Evolutionary conservation across 1,284 basidiomycete species (phyloP).

Genomic region (Ganoderma multipileum): DNA sequence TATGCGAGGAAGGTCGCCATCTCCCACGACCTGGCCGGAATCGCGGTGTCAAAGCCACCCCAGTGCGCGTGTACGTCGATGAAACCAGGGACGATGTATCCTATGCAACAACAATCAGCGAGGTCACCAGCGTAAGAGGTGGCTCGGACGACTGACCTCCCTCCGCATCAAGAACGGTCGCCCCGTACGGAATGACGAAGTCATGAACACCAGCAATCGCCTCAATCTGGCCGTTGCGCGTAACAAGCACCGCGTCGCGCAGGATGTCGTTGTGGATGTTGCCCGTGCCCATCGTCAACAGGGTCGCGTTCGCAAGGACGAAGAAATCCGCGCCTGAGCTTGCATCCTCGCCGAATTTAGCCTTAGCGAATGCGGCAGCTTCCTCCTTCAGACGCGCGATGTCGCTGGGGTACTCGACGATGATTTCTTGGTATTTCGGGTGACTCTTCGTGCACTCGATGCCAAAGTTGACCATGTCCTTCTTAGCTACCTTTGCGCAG

Average conservation of each 20-base stretch:
- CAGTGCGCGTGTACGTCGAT: constrained; percentile 81
- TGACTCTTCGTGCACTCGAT: constrained; percentile 62
- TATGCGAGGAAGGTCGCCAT: constrained; percentile 77
- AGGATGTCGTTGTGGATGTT: constrained; percentile 54
- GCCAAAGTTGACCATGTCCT: constrained; percentile 61
- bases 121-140: neutral
- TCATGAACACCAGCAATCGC: constrained; percentile 50
- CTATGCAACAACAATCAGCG: constrained; percentile 41
- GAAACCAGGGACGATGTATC: constrained; percentile 71
- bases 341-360: constrained; percentile 31
- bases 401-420: constrained; percentile 66
- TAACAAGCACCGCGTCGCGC: constrained; percentile 54
- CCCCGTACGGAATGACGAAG: constrained; percentile 49
- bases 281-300: constrained; percentile 68
- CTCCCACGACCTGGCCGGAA: constrained; percentile 75
- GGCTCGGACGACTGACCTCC: constrained; percentile 53
- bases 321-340: constrained; percentile 50
- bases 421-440: constrained; percentile 60
- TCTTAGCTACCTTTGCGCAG: constrained; percentile 54
- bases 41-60: constrained; percentile 55
- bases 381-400: constrained; percentile 62
- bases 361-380: constrained; percentile 40
- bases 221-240: constrained; percentile 62
- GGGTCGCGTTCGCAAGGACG: constrained; percentile 68
- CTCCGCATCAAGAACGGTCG: constrained; percentile 60